Conservation (phyloP, 2,329 filamentous ascomycete genomes). For the Aureobasidium subglaciale region DNA sequence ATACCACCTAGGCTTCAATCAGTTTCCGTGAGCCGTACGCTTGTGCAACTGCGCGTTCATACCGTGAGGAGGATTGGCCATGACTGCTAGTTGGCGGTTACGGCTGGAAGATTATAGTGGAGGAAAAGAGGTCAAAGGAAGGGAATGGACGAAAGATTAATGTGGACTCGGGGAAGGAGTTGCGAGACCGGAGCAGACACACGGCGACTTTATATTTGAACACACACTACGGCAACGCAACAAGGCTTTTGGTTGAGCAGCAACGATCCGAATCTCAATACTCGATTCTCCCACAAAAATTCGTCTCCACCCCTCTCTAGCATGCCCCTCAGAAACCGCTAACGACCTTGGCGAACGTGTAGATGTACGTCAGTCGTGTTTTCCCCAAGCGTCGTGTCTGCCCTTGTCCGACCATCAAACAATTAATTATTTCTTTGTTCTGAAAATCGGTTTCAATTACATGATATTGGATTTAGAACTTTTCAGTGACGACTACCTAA, state of each 20-base stretch:
- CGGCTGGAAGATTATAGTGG: neutral
- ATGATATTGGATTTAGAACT: neutral
- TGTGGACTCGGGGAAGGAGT: slow-evolving; percentile 4
- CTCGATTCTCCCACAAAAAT: neutral
- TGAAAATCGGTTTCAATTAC: neutral
- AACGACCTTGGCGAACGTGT: slow-evolving; percentile 7
- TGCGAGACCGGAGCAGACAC: slow-evolving; percentile 5
- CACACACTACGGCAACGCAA: neutral
- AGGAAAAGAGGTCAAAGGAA: slow-evolving; percentile 12
- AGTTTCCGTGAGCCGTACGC: slow-evolving; percentile 12
- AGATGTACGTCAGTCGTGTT: slow-evolving; percentile 1
- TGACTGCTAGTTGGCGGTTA: slow-evolving; percentile 19
- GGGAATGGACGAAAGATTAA: neutral
- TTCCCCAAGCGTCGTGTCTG: neutral
- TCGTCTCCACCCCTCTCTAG: slow-evolving; percentile 8
- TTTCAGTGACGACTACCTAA: neutral
- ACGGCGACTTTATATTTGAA: slow-evolving; percentile 7
- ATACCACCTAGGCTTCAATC: slow-evolving; percentile 58
- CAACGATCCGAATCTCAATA: slow-evolving; percentile 4
- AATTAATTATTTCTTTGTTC: neutral
- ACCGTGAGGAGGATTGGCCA: slow-evolving; percentile 49
- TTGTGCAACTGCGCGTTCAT: slow-evolving; percentile 16
- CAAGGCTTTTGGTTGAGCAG: slow-evolving; percentile 12
- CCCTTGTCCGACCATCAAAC: neutral
- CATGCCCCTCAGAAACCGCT: slow-evolving; percentile 7